These are phyloP conservation scores for Massospora cicadina DNA, from an alignment of 371 early-diverging fungal genomes.

Conservation along the genomic window DNA sequence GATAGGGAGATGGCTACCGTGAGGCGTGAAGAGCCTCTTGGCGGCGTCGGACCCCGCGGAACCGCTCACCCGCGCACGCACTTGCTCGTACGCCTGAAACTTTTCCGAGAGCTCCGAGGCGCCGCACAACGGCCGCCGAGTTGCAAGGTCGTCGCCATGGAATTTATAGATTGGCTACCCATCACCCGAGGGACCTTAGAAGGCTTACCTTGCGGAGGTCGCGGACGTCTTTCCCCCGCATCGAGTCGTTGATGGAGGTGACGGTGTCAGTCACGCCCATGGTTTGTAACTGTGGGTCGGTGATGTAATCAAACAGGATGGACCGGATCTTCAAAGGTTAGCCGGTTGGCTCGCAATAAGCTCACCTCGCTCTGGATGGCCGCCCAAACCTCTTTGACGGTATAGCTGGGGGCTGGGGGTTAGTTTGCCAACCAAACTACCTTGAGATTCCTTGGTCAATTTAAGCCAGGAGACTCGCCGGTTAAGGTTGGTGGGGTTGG, in stretches of 20 bases:
- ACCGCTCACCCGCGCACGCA: neutral
- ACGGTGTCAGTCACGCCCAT: conserved; percentile 18
- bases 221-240: conserved; percentile 18
- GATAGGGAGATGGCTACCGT: neutral
- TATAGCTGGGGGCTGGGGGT: conserved; percentile 15
- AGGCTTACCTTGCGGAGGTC: conserved; percentile 10
- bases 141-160: conserved; percentile 15
- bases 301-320: conserved; percentile 49
- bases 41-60: neutral
- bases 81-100: neutral
- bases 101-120: neutral
- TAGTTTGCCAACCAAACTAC: conserved; percentile 1
- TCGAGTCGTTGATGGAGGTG: conserved; percentile 26
- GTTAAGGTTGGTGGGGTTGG: conserved; percentile 8
- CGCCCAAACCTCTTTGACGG: conserved; percentile 42
- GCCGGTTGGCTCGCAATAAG: neutral
- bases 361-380: conserved; percentile 45
- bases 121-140: neutral
- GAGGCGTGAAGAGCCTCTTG: neutral
- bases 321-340: conserved; percentile 30
- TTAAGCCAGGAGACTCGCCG: conserved; percentile 6
- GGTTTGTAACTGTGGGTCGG: conserved; percentile 26
- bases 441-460: neutral
- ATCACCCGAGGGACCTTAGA: neutral
- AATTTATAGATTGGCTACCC: conserved; percentile 24